These are phyloP conservation scores for Podaxis sp. DNA, from an alignment of 768 basidiomycete genomes.

Conservation along the genomic window DNA sequence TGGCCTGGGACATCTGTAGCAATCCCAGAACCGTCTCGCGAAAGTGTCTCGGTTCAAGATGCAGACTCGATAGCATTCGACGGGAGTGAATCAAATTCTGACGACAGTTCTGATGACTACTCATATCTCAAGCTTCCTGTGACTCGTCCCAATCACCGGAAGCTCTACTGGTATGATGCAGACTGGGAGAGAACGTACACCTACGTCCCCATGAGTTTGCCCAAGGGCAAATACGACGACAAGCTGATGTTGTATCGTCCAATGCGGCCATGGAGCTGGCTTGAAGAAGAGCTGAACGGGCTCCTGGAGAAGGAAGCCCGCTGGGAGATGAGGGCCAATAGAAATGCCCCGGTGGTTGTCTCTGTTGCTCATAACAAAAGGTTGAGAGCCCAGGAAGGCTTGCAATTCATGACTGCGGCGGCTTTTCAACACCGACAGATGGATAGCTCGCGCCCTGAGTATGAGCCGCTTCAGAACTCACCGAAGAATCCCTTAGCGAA, in stretches of 20 bases:
- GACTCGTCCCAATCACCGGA: not conserved
- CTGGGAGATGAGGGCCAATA: not conserved
- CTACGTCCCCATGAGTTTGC: conserved; percentile 11
- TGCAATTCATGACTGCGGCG: conserved; percentile 2
- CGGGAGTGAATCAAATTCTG: not conserved
- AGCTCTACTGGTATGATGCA: conserved; percentile 9
- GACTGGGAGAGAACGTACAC: conserved; percentile 12
- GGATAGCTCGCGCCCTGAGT: not conserved
- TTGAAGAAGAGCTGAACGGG: not conserved
- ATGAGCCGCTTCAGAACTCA: not conserved
- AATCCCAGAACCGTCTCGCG: not conserved
- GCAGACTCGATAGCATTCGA: not conserved
- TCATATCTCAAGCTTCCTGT: not conserved
- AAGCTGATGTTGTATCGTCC: conserved; percentile 6
- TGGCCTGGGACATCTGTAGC: not conserved
- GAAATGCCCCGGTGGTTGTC: not conserved
- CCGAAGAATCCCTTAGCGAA: conserved; percentile 9
- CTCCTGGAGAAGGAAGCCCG: not conserved
- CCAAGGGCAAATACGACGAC: not conserved
- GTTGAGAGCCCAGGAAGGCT: not conserved
- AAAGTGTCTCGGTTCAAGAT: not conserved
- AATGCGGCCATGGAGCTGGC: not conserved
- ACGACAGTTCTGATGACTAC: not conserved
- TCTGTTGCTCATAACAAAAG: not conserved
- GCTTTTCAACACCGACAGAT: not conserved